Percentiles rank a stretch among this genome's conserved stretches.
Conservation (phyloP, 345 rosid species). For the Aegle marmelos region DNA sequence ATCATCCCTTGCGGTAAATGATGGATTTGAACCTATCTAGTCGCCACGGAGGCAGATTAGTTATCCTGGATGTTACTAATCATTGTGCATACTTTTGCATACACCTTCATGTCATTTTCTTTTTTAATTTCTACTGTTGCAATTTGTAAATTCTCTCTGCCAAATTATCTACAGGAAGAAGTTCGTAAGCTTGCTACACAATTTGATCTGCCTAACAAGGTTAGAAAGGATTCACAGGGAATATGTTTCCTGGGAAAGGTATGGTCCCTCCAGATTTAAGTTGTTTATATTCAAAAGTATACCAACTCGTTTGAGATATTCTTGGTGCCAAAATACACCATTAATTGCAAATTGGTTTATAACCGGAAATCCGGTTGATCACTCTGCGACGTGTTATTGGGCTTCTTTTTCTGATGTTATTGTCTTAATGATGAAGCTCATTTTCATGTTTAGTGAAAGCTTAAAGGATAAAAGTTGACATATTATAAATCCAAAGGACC, state of each 20-base stretch:
- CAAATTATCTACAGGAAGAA: conserved; percentile 52
- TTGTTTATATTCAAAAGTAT: not conserved
- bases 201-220: conserved; percentile 83
- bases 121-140: not conserved
- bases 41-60: not conserved
- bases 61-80: not conserved
- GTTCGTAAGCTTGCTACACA: conserved; percentile 71
- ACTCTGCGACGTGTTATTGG: not conserved
- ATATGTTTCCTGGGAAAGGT: conserved; percentile 98
- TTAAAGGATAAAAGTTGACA: not conserved
- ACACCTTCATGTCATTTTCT: not conserved
- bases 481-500: too few species aligned
- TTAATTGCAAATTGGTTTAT: not conserved
- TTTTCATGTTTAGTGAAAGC: not conserved
- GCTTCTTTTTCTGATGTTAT: not conserved
- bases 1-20: not conserved
- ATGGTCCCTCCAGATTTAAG: not conserved
- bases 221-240: conserved; percentile 95
- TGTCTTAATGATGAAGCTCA: not conserved
- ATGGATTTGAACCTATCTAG: not conserved
- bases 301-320: too few species aligned
- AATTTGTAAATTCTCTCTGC: not conserved
- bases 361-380: not conserved
- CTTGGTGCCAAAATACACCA: not conserved
- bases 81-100: not conserved